Evolutionary conservation across 2,329 filamentous ascomycete genomes (phyloP).

Genomic region (Ceratocystis variospora): DNA sequence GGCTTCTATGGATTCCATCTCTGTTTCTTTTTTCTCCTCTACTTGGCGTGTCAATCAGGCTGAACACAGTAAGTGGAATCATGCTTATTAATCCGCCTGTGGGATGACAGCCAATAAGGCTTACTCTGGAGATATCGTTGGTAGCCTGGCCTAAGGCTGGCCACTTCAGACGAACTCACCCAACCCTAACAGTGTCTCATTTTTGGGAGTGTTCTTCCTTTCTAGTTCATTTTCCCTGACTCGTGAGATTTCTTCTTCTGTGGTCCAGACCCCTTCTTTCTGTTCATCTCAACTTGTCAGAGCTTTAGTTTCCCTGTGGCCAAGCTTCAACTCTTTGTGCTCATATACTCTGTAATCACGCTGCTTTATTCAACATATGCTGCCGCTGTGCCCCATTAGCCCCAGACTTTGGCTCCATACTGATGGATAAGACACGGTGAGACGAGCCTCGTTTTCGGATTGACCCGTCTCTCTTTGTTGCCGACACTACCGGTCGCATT

Average conservation of each 20-base stretch:
- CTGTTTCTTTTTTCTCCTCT: neutral
- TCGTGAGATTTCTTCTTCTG: too few relatives aligned
- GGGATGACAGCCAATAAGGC: too few relatives aligned
- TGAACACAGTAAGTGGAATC: too few relatives aligned
- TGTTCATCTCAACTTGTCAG: neutral
- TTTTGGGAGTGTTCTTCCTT: too few relatives aligned
- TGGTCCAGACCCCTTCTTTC: neutral
- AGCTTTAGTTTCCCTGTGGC: neutral
- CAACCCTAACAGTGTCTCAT: too few relatives aligned
- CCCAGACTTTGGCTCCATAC: constrained; percentile 20
- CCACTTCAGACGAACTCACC: too few relatives aligned
- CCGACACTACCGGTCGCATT: neutral
- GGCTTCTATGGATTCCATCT: neutral
- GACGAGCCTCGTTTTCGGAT: constrained; percentile 14
- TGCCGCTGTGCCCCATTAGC: neutral
- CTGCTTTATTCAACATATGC: constrained; percentile 3
- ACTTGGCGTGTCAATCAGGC: too few relatives aligned
- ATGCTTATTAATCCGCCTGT: too few relatives aligned
- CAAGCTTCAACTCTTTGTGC: constrained; percentile 1
- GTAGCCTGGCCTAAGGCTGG: too few relatives aligned
- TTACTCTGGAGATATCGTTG: too few relatives aligned
- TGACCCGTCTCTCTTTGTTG: constrained; percentile 7
- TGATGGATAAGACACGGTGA: constrained; percentile 20
- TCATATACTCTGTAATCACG: neutral
- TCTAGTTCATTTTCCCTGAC: too few relatives aligned